Evolutionary conservation across 768 basidiomycete genomes (phyloP).

Genomic region (Lactifluus hygrophoroides): DNA sequence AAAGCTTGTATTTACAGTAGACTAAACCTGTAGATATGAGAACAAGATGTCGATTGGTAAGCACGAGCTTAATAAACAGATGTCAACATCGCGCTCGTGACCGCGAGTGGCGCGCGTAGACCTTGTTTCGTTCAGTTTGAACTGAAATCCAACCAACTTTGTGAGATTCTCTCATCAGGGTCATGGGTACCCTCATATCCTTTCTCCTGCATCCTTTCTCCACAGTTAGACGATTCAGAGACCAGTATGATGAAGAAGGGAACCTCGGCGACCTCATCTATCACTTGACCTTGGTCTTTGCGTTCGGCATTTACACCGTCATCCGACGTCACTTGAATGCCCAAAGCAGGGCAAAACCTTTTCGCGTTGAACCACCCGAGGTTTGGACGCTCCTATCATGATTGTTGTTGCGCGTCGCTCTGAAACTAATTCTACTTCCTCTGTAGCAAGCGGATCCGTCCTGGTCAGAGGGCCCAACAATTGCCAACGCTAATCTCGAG

Average conservation of each 20-base stretch:
- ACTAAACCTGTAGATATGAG: no score
- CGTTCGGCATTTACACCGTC: slow-evolving; percentile 72
- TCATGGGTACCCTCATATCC: slow-evolving; percentile 27
- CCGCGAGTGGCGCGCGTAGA: slow-evolving; percentile 2
- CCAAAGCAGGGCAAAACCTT: slow-evolving; percentile 65
- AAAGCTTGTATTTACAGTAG: no score
- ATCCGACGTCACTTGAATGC: slow-evolving; percentile 65
- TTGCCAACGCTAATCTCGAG: slow-evolving; percentile 50
- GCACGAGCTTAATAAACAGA: slow-evolving; percentile 6
- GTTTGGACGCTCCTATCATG: slow-evolving; percentile 33
- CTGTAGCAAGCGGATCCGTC: slow-evolving; percentile 26
- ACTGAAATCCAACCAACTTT: slow-evolving; percentile 6
- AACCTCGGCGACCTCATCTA: slow-evolving; percentile 49
- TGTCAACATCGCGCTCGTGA: slow-evolving; percentile 20
- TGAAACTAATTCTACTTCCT: background rate
- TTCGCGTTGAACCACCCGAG: slow-evolving; percentile 47
- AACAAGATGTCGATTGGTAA: background rate
- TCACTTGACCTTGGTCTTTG: slow-evolving; percentile 61
- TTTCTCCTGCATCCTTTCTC: slow-evolving; percentile 43
- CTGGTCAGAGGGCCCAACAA: slow-evolving; percentile 45
- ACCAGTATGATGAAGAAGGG: slow-evolving; percentile 28
- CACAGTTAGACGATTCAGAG: slow-evolving; percentile 40
- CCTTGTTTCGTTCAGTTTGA: background rate
- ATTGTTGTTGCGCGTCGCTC: background rate
- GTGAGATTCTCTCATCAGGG: background rate